Conservation (phyloP, 805 yeast genomes). For the Wickerhamiella parazyma region DNA sequence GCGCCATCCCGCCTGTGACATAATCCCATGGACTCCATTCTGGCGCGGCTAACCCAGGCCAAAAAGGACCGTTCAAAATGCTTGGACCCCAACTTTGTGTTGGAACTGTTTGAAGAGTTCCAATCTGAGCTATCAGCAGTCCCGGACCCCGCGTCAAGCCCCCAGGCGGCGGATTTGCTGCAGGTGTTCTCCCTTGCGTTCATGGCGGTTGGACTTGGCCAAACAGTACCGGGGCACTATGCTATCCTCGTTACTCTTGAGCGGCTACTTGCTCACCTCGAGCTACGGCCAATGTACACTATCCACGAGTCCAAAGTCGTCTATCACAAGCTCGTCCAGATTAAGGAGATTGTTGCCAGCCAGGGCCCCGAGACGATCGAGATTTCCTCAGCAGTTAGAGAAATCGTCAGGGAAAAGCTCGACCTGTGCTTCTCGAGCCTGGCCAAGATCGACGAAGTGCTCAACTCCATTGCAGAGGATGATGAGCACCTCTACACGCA, state of each 20-base stretch:
- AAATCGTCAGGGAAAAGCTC: neutral
- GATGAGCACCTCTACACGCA: constrained; percentile 16
- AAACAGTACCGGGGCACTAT: constrained; percentile 88
- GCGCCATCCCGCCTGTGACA: neutral
- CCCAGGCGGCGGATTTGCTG: constrained; percentile 11
- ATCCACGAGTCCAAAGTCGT: constrained; percentile 73
- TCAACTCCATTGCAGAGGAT: constrained; percentile 11
- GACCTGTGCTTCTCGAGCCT: neutral
- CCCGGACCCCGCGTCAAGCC: constrained; percentile 1
- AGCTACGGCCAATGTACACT: constrained; percentile 71
- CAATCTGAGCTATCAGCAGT: constrained; percentile 11
- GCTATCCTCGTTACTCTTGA: constrained; percentile 79
- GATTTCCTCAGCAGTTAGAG: neutral
- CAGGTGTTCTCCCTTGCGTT: constrained; percentile 69
- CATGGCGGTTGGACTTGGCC: constrained; percentile 80
- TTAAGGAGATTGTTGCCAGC: neutral
- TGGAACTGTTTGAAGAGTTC: constrained; percentile 13
- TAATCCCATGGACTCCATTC: neutral
- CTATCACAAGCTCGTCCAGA: constrained; percentile 33
- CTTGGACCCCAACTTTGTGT: constrained; percentile 6
- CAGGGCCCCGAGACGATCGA: neutral
- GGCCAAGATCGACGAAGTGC: neutral
- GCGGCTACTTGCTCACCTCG: constrained; percentile 67
- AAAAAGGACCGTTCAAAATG: constrained; percentile 17
- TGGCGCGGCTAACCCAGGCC: constrained; percentile 10